phyloP scores from a whole-genome alignment of 176 grass and related monocot genomes.

The Sorghum bicolor region DNA sequence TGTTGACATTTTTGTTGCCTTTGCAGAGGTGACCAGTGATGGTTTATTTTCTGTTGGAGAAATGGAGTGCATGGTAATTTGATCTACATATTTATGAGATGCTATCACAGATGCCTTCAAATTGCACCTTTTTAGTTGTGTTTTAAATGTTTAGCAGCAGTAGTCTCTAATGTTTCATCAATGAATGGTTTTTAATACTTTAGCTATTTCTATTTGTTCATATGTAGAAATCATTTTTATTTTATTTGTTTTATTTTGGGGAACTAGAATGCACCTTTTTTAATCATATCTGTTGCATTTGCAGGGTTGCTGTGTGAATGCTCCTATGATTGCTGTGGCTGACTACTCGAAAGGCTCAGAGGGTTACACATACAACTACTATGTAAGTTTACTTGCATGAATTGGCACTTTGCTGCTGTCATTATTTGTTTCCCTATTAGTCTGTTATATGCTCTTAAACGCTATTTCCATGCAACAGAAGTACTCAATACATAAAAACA shows the following conservation, averaged over 20 bases:
- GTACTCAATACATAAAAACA: background rate
- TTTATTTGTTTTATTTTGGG: background rate
- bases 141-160: conserved; percentile 2
- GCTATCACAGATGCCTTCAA: background rate
- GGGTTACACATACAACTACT: conserved; percentile 77
- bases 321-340: conserved; percentile 80
- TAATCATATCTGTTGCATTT: background rate
- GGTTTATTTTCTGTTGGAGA: conserved; percentile 96
- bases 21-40: conserved; percentile 89
- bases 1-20: conserved; percentile 31
- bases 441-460: background rate
- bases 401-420: background rate
- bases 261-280: background rate
- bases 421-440: background rate
- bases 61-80: conserved; percentile 96
- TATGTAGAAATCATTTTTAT: background rate
- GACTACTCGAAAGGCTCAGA: conserved; percentile 80
- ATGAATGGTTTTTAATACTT: background rate
- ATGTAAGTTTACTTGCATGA: conserved; percentile 54
- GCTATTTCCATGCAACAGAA: background rate
- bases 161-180: background rate
- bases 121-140: background rate
- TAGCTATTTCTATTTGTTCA: background rate
- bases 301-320: conserved; percentile 84
- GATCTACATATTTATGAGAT: background rate